A percentile compares a stretch with the other conserved stretches of the same genome.
phyloP scores from a whole-genome alignment of 1,284 basidiomycete species.

The Ganoderma lingzhi region DNA sequence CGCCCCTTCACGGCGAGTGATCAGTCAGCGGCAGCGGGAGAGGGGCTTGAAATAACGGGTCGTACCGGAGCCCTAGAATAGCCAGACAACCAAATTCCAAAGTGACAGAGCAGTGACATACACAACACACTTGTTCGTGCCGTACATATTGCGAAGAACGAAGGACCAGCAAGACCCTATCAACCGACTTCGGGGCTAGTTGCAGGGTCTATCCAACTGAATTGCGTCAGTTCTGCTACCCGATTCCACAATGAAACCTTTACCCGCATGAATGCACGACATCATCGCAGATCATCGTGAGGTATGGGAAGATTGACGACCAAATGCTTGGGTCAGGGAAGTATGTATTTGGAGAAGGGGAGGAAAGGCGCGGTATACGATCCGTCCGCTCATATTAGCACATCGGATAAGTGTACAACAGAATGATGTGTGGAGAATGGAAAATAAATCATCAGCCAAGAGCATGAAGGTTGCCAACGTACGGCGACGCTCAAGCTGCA shows the following conservation, averaged over 20 bases:
- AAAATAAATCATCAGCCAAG: not conserved
- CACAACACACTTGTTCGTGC: not conserved
- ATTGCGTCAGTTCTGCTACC: constrained; percentile 2
- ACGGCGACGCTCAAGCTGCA: not conserved
- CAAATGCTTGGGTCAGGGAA: not conserved
- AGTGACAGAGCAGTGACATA: not conserved
- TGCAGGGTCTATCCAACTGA: constrained; percentile 1
- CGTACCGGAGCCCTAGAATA: not conserved
- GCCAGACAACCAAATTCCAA: not conserved
- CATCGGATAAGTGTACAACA: not conserved
- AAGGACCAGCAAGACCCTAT: not conserved
- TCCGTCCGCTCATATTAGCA: not conserved
- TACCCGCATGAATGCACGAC: not conserved
- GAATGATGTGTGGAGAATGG: not conserved
- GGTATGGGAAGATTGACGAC: not conserved
- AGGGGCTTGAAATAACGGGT: not conserved
- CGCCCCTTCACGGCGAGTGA: not conserved
- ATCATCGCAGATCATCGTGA: not conserved
- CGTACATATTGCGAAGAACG: not conserved
- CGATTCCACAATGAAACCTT: not conserved
- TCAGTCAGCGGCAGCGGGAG: not conserved
- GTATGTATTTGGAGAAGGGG: not conserved
- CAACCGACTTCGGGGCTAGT: not conserved
- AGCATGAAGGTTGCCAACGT: not conserved
- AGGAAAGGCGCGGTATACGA: not conserved